Percentiles rank a stretch among this genome's conserved stretches.
These are phyloP conservation scores for Chlamydomonas sphaeroides DNA, from an alignment of 139 green algal species.

Conservation along the genomic window DNA sequence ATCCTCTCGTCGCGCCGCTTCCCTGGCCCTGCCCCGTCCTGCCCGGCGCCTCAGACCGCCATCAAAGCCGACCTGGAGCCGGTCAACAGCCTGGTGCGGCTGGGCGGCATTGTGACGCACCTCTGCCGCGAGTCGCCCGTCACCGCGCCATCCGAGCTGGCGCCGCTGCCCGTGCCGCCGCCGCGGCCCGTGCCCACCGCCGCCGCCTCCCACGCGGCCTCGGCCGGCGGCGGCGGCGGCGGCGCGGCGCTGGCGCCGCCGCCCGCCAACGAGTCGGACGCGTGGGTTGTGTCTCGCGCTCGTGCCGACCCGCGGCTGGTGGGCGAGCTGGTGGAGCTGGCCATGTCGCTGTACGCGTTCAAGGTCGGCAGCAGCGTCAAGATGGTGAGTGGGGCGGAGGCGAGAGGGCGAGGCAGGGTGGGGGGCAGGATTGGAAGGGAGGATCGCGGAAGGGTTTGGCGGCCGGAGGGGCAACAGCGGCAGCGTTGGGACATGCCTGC, in stretches of 20 bases:
- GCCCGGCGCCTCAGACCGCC: not conserved
- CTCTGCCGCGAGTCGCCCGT: slow-evolving; percentile 66
- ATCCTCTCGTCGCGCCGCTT: no score
- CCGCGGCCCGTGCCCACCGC: not conserved
- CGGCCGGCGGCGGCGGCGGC: no score
- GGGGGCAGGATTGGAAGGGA: no score
- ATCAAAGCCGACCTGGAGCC: slow-evolving; percentile 41
- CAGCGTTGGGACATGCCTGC: no score
- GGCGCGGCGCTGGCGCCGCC: not conserved
- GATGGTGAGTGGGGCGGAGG: slow-evolving; percentile 11
- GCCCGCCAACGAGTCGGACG: not conserved
- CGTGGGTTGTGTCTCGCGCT: slow-evolving; percentile 1
- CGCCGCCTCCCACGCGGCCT: not conserved
- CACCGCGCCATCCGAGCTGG: slow-evolving; percentile 7
- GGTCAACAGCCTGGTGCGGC: slow-evolving; percentile 56
- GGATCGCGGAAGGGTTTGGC: no score
- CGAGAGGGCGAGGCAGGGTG: no score
- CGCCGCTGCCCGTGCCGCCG: slow-evolving; percentile 27
- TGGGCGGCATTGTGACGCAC: slow-evolving; percentile 77
- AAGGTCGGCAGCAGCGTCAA: slow-evolving; percentile 24
- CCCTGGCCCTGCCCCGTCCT: no score
- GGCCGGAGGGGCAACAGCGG: no score
- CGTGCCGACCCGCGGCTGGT: not conserved
- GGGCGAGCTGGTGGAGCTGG: slow-evolving; percentile 68
- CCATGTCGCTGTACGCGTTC: slow-evolving; percentile 78